These are phyloP conservation scores for Eragrostis tef DNA, from an alignment of 202 grass and related monocot species.

Conservation along the genomic window DNA sequence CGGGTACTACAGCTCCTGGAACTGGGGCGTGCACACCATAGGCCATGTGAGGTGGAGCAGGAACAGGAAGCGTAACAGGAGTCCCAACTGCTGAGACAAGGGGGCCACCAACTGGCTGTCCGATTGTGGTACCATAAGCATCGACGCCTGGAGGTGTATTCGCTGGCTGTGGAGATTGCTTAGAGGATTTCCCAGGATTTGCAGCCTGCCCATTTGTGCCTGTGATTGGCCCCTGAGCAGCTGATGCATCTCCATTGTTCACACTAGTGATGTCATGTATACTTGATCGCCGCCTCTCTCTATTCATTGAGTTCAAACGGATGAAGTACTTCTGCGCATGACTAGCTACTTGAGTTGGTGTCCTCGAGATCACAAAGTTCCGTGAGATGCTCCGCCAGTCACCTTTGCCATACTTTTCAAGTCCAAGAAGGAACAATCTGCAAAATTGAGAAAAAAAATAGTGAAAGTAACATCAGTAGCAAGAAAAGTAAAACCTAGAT, in stretches of 20 bases:
- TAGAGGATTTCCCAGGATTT: constrained; percentile 62
- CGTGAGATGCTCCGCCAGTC: constrained; percentile 98
- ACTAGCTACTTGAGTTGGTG: constrained; percentile 92
- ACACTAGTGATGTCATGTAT: constrained; percentile 98
- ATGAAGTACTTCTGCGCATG: constrained; percentile 99
- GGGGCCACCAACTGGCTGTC: constrained; percentile 80
- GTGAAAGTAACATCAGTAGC: constrained; percentile 25
- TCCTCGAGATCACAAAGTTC: constrained; percentile 98
- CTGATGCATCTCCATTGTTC: constrained; percentile 56
- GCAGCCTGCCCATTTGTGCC: constrained; percentile 58
- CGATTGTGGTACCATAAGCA: constrained; percentile 76
- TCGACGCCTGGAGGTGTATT: constrained; percentile 48
- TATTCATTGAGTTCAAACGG: constrained; percentile 92
- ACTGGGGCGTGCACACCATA: constrained; percentile 63
- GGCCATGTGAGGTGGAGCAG: constrained; percentile 73
- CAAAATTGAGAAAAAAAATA: constrained; percentile 22
- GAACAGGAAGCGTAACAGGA: constrained; percentile 65
- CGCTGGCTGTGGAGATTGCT: constrained; percentile 58
- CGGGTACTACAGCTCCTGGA: constrained; percentile 63
- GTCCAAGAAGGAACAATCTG: constrained; percentile 94
- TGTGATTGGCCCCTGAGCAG: constrained; percentile 68
- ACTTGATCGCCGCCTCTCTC: constrained; percentile 86
- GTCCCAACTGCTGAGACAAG: constrained; percentile 83
- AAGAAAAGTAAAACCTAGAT: not conserved
- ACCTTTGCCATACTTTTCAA: constrained; percentile 97